These are phyloP conservation scores for Kluyveromyces wickerhamii DNA, from an alignment of 805 yeast species.

Conservation along the genomic window DNA sequence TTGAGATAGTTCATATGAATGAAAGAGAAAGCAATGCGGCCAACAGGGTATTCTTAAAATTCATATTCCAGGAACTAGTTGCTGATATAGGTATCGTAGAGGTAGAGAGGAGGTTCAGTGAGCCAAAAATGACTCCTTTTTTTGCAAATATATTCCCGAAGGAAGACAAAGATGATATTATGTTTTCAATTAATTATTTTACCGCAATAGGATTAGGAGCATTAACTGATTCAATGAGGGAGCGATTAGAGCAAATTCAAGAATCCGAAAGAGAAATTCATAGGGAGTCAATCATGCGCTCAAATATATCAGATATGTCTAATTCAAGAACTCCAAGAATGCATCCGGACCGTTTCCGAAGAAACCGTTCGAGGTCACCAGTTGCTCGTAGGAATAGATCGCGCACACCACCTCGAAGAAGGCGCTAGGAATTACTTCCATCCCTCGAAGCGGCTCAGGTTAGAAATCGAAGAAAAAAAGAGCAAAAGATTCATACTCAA, in stretches of 20 bases:
- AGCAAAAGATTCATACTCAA: too few species aligned
- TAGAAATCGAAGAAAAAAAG: too few species aligned
- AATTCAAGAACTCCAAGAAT: constrained; percentile 8
- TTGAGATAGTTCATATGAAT: constrained; percentile 49
- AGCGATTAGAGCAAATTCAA: constrained; percentile 33
- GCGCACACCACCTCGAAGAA: constrained; percentile 19
- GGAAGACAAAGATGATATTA: constrained; percentile 41
- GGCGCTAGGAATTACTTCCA: not conserved
- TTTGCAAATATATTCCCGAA: constrained; percentile 59
- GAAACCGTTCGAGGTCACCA: constrained; percentile 12
- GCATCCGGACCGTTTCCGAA: constrained; percentile 1
- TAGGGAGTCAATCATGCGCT: not conserved
- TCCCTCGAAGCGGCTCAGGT: too few species aligned
- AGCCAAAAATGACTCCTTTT: constrained; percentile 42
- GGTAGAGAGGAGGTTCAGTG: constrained; percentile 43
- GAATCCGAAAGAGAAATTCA: constrained; percentile 16
- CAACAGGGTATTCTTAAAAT: constrained; percentile 69
- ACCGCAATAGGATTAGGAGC: constrained; percentile 88
- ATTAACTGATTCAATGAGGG: constrained; percentile 77
- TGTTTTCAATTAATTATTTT: constrained; percentile 83
- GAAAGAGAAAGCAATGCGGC: constrained; percentile 75
- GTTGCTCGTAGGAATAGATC: constrained; percentile 14
- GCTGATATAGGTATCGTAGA: constrained; percentile 61
- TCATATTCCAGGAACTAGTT: constrained; percentile 68
- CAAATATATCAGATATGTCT: constrained; percentile 7